These are phyloP conservation scores for Actinomortierella wolfii DNA, from an alignment of 371 early-diverging fungal genomes.

Conservation along the genomic window DNA sequence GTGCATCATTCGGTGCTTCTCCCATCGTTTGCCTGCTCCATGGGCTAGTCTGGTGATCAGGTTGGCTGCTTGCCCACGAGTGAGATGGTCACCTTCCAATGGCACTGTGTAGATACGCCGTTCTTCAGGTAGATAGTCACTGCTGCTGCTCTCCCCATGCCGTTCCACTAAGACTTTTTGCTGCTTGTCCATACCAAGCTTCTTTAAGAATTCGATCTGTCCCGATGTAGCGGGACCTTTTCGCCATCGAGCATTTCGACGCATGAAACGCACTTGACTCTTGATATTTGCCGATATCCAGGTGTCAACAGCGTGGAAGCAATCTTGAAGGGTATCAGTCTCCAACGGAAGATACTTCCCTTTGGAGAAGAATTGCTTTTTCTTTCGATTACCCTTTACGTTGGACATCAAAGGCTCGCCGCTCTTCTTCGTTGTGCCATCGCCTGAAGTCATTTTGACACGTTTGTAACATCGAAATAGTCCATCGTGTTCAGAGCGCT, in stretches of 20 bases:
- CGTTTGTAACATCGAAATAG: constrained; percentile 19
- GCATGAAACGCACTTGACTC: constrained; percentile 10
- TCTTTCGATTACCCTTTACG: constrained; percentile 6
- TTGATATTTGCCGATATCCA: constrained; percentile 49
- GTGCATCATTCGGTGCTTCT: constrained; percentile 18
- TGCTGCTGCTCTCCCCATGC: no score
- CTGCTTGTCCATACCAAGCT: constrained; percentile 24
- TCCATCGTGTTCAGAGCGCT: constrained; percentile 23
- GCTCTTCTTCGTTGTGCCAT: constrained; percentile 1
- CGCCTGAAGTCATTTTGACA: constrained; percentile 6
- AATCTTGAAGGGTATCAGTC: constrained; percentile 51
- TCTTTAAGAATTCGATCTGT: constrained; percentile 53
- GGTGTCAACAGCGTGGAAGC: constrained; percentile 68
- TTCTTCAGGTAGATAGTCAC: background rate
- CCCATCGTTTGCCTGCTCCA: constrained; percentile 49
- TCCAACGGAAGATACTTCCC: constrained; percentile 36
- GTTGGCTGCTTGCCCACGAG: constrained; percentile 65
- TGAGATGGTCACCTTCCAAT: constrained; percentile 16
- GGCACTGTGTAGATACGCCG: background rate
- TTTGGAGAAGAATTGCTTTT: constrained; percentile 14
- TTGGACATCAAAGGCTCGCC: constrained; percentile 4
- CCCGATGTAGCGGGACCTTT: constrained; percentile 51
- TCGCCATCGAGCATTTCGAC: constrained; percentile 61
- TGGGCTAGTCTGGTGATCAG: constrained; percentile 54
- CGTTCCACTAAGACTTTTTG: constrained; percentile 7